Evolutionary conservation across 2,329 filamentous ascomycete genomes (phyloP).

Genomic region (Colletotrichum sp.): DNA sequence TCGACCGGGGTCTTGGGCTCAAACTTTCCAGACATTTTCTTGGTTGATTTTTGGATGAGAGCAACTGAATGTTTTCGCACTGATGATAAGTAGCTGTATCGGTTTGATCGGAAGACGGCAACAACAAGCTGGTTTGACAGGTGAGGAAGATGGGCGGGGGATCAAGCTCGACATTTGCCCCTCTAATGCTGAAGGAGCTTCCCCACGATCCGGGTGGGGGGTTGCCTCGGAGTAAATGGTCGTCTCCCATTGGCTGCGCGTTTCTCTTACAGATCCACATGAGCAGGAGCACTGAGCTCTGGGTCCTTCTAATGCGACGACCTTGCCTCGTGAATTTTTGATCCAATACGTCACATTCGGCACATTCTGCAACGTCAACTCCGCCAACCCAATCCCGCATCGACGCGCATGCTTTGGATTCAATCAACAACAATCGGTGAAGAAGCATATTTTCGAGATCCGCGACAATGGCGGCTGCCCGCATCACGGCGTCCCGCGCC

Average conservation of each 20-base stretch:
- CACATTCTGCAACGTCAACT: background rate
- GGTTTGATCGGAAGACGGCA: background rate
- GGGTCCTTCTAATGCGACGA: background rate
- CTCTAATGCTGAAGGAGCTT: slow-evolving; percentile 14
- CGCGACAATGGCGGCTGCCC: slow-evolving; percentile 11
- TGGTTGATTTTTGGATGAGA: slow-evolving; percentile 4
- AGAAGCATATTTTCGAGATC: background rate
- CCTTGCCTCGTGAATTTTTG: background rate
- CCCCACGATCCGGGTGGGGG: slow-evolving; percentile 16
- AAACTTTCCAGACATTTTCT: slow-evolving; percentile 68
- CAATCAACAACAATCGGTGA: background rate
- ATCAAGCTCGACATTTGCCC: slow-evolving; percentile 17
- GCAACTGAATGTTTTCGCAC: background rate
- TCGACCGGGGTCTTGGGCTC: slow-evolving; percentile 79
- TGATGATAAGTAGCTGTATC: background rate
- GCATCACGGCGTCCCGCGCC: slow-evolving; percentile 10
- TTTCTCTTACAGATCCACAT: background rate
- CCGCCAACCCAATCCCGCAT: background rate
- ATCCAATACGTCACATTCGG: slow-evolving; percentile 8
- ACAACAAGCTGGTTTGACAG: background rate
- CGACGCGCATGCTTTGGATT: background rate
- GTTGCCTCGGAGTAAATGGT: slow-evolving; percentile 1
- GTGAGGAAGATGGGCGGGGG: slow-evolving; percentile 3
- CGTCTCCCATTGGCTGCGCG: background rate
- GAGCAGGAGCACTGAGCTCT: slow-evolving; percentile 6